A percentile compares a stretch with the other conserved stretches of the same genome.
Conservation (phyloP, 805 yeast species). For the Candida broadrunensis region DNA sequence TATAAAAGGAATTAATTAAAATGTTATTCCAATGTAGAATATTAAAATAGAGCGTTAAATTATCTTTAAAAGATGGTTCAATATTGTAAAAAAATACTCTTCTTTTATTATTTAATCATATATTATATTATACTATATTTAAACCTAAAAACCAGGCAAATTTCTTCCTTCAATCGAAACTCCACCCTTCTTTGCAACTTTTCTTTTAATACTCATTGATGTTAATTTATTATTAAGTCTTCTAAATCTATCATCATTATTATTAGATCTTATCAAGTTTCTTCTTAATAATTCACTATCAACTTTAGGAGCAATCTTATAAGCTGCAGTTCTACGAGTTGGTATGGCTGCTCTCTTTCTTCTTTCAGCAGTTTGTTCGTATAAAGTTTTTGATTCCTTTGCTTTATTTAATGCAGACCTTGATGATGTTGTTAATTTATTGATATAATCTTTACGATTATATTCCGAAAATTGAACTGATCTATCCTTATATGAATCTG, state of each 20-base stretch:
- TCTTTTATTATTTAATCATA: no score
- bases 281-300: conserved; percentile 47
- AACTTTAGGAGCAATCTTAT: conserved; percentile 85
- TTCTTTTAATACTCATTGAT: conserved; percentile 46
- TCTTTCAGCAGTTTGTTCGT: conserved; percentile 87
- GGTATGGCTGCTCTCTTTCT: conserved; percentile 96
- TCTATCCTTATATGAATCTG: conserved; percentile 91
- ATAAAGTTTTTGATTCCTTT: conserved; percentile 54
- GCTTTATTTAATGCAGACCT: conserved; percentile 12
- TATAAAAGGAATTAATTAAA: no score
- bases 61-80: no score
- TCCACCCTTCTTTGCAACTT: conserved; percentile 58
- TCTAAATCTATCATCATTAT: conserved; percentile 73
- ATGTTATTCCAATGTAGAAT: no score
- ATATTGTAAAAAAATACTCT: no score
- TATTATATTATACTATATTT: no score
- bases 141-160: conserved; percentile 19
- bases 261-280: conserved; percentile 40
- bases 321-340: conserved; percentile 82
- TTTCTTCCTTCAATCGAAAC: conserved; percentile 78
- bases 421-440: conserved; percentile 35
- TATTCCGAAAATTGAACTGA: conserved; percentile 66
- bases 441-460: conserved; percentile 53
- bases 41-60: no score
- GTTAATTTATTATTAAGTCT: conserved; percentile 63